These are phyloP conservation scores for Carex myosuroides DNA, from an alignment of 176 grass and related monocot genomes.

Conservation along the genomic window DNA sequence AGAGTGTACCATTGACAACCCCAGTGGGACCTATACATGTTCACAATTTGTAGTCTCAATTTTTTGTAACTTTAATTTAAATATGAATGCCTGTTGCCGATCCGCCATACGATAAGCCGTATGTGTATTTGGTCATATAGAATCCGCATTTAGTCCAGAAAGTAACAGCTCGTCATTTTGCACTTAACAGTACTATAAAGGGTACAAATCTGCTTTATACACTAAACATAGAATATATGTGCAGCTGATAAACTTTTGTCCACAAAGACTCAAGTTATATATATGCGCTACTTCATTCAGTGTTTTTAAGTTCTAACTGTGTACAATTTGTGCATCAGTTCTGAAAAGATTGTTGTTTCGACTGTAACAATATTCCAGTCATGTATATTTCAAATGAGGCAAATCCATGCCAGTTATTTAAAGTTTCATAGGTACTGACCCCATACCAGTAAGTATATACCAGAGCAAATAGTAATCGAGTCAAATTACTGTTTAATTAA, in stretches of 20 bases:
- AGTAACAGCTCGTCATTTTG: slow-evolving; percentile 5
- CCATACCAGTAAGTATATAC: neutral
- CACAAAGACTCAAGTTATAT: neutral
- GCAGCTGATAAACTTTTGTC: neutral
- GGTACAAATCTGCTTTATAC: neutral
- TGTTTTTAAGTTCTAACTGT: neutral
- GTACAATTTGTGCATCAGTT: neutral
- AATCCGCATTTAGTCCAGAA: neutral
- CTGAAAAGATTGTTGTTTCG: neutral
- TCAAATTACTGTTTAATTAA: neutral
- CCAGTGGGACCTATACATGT: neutral
- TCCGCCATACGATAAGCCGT: neutral
- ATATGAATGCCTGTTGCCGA: neutral
- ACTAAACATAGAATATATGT: neutral
- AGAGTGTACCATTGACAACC: neutral
- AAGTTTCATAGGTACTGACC: neutral
- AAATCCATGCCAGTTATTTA: neutral
- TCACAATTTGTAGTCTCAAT: neutral
- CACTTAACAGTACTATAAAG: neutral
- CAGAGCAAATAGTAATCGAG: neutral
- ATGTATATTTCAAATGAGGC: neutral
- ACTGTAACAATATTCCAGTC: neutral
- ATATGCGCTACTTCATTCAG: neutral
- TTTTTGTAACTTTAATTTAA: neutral
- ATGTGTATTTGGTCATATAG: neutral